Conservation (phyloP, 176 grass and related monocot species). For the Aegilops sharonensis region DNA sequence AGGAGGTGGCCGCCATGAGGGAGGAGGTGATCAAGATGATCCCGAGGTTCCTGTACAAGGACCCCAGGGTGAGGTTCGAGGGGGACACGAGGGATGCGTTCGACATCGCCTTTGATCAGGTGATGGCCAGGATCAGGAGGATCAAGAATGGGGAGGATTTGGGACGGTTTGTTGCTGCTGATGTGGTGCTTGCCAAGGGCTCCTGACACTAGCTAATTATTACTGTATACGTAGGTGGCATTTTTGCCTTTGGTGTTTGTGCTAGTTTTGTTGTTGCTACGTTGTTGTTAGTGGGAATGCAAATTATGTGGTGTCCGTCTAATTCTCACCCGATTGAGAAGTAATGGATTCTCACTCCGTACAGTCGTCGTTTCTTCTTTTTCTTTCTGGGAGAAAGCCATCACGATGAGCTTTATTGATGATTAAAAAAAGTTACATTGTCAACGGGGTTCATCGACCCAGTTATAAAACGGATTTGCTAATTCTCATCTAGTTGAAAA, state of each 20-base stretch:
- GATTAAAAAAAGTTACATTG: no score
- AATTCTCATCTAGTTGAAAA: no score
- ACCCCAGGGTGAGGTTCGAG: slow-evolving; percentile 39
- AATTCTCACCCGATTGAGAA: background rate
- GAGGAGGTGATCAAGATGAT: slow-evolving; percentile 72
- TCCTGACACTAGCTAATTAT: slow-evolving; percentile 1
- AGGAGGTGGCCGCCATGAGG: slow-evolving; percentile 56
- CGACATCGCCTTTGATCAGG: slow-evolving; percentile 41
- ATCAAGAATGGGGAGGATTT: slow-evolving; percentile 36
- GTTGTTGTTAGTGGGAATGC: background rate
- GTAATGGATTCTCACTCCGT: no score
- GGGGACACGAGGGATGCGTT: slow-evolving; percentile 55
- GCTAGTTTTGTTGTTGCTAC: background rate
- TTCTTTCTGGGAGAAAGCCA: no score
- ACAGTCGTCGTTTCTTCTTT: no score
- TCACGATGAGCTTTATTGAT: no score
- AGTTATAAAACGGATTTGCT: no score
- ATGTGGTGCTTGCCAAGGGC: background rate
- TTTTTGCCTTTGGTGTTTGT: background rate
- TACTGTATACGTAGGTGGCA: background rate
- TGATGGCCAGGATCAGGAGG: slow-evolving; percentile 52
- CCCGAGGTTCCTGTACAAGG: slow-evolving; percentile 60
- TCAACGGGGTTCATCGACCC: no score
- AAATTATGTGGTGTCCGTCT: background rate
- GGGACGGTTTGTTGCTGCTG: background rate